Base-by-base conservation (phyloP, 2,329 filamentous ascomycete genomes). In the Colletotrichum liaoningense region DNA sequence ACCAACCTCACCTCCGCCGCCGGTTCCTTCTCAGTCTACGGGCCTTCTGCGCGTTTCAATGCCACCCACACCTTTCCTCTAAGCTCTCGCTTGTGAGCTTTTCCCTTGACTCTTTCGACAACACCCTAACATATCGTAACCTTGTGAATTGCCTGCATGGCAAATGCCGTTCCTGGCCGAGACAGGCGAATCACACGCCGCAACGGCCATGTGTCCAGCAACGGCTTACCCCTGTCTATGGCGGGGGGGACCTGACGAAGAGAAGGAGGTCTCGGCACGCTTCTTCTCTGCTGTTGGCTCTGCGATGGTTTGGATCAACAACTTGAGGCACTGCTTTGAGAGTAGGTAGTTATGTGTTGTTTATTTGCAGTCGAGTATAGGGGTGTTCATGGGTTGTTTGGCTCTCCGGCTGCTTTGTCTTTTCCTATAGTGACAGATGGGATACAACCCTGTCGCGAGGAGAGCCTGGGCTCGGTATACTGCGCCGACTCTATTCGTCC, bases 181-280 rank as follows among this genome's bases (percentile, higher is more conserved):
- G 59, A 73, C 54, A 70, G 42, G 52, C 70, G 54, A 73, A 73
- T 73, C 66, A 56, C 33, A 69, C 55, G 66, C 59, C 55, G 26
- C 9, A 46, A 56, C 16, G 59, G 35, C 38, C 55, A 70, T 69
- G 70, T 69, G 69, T 38, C 24, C 24, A 69, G 52, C 66, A 33
- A 33, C 28, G n/a, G 35, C 38, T 35, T 54, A 46, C 54, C 49
- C 38, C 54, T 64, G 65, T 28, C 28, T 42, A 24, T 62, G 42
- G 35, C 63, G 33, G 33, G 63, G 46, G 35, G 55, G 14, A 22
- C 64, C 56, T 30, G 64, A 62, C 16, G 16, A 63, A 58, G 38
- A 38, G 24, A 57, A 12, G 14, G 19, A n/a, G n/a, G n/a, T 22
- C 8, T n/a, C 28, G 12, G 26, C 30, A 11, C n/a, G 54, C 28